phyloP scores from a whole-genome alignment of 495 filamentous ascomycete species.

The Penicillium nucicola region DNA sequence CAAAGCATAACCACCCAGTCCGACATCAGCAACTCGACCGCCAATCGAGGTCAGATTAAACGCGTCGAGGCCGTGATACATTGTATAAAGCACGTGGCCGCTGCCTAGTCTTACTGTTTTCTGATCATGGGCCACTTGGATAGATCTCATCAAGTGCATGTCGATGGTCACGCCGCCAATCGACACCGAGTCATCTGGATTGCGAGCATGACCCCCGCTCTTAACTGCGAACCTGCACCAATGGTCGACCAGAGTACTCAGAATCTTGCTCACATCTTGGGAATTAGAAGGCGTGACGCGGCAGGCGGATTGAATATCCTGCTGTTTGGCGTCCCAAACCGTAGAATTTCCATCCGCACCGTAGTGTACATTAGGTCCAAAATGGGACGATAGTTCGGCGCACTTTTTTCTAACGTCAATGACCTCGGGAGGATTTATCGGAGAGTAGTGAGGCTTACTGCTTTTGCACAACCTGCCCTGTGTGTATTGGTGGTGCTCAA shows the following conservation, averaged over 20 bases:
- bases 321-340: conserved; percentile 10
- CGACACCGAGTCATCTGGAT: conserved; percentile 15
- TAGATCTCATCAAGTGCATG: conserved; percentile 36
- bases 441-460: no score
- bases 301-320: conserved; percentile 1
- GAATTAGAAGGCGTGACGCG: not conserved
- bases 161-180: conserved; percentile 44
- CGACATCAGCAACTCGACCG: conserved; percentile 50
- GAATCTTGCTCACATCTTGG: not conserved
- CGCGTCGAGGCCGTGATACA: conserved; percentile 45
- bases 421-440: no score
- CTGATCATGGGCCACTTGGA: conserved; percentile 32
- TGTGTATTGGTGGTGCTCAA: no score
- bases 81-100: conserved; percentile 25
- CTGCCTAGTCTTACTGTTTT: conserved; percentile 12
- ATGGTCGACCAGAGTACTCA: not conserved
- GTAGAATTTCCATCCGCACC: not conserved
- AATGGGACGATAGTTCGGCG: no score
- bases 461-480: no score
- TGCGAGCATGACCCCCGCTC: conserved; percentile 35
- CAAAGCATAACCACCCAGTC: conserved; percentile 49
- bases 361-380: no score
- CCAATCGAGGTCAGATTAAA: conserved; percentile 48
- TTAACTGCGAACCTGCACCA: conserved; percentile 36
- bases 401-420: no score